Conservation (phyloP, 371 early-diverging fungal species). For the Cokeromyces recurvatus region DNA sequence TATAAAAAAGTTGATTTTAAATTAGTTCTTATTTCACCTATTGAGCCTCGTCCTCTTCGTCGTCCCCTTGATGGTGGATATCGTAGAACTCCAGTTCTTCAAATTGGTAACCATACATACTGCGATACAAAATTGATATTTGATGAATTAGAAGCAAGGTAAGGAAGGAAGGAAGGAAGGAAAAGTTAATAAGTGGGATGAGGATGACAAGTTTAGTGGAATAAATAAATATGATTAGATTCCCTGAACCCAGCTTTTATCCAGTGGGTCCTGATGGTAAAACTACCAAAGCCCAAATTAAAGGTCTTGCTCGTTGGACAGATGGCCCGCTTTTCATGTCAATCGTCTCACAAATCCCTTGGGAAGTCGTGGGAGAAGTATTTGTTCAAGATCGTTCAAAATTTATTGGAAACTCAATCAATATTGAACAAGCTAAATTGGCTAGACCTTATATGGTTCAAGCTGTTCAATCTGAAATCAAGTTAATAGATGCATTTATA, state of each 20-base stretch:
- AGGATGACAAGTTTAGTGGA: too few relatives aligned
- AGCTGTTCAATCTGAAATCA: constrained; percentile 4
- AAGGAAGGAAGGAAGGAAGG: neutral
- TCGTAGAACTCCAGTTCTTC: constrained; percentile 57
- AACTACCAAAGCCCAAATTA: too few relatives aligned
- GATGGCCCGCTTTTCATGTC: constrained; percentile 2
- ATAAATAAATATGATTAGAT: constrained; percentile 7
- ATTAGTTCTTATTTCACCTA: constrained; percentile 21
- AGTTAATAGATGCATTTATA: constrained; percentile 1
- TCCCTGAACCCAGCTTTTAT: constrained; percentile 17
- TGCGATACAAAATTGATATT: constrained; percentile 50
- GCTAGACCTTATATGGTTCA: constrained; percentile 10
- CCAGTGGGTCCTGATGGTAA: constrained; percentile 3
- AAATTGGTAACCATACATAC: constrained; percentile 54
- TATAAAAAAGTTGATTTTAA: constrained; percentile 39
- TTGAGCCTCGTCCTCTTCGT: constrained; percentile 34
- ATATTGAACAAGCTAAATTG: neutral
- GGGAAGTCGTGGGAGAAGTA: constrained; percentile 1
- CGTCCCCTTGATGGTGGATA: constrained; percentile 52
- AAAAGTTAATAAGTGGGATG: neutral
- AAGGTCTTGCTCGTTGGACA: constrained; percentile 7
- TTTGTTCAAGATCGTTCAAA: constrained; percentile 13
- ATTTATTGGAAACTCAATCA: constrained; percentile 5
- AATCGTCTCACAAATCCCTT: constrained; percentile 7
- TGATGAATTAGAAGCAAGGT: constrained; percentile 49